Evolutionary conservation across 2,329 filamentous ascomycete species (phyloP), one percentile per base, ranked within the genome.

Genomic region (Aspergillus pseudoviridinutans): DNA sequence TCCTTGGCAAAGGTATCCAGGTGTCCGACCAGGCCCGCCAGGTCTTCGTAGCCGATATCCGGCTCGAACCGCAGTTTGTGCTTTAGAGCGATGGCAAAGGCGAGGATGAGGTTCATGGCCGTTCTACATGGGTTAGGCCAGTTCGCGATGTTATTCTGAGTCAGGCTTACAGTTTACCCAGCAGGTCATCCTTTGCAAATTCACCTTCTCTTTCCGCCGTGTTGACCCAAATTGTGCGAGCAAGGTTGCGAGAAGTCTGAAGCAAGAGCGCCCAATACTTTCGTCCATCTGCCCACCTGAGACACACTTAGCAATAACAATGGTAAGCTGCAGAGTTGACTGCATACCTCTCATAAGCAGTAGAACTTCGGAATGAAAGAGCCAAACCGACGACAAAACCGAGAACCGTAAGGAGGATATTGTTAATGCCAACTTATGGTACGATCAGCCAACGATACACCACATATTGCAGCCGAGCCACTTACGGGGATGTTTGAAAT

Each of bases 41-140:
- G 79, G 67, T 94, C 91, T 1, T 87, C 82, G 71, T 94, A 93
- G 54, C 87, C 83, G 35, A 87, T 85, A 66, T 89, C 90, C 1
- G 91, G 90, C 71, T 95, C 90, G 71, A 93, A 93, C 32, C 91
- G 89, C 32, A 95, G 83, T 66, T 86, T 87, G 75, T 94, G 91
- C 77, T 93, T 93, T 58, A 95, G 79, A 1, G 91, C 77, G 20
- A 90, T 80, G n/a, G 89, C 83, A 66, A 90, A 94, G 2, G 90
- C 88, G 28, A 91, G 82, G 61, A 94, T 81, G 6, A 94, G 80
- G 70, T 94, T 93, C 73, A 94, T 84, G 6, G 86, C 86, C 17
- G 86, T 86, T 44, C 67, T 71, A 41, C 10, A 12, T 3, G 4
- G 22, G 56, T 70, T 49, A 69, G 61, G 20, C 14, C 29, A 8